Percentiles rank a stretch among this genome's conserved stretches.
phyloP scores from a whole-genome alignment of 495 filamentous ascomycete genomes.

The Penicillium arizonense region DNA sequence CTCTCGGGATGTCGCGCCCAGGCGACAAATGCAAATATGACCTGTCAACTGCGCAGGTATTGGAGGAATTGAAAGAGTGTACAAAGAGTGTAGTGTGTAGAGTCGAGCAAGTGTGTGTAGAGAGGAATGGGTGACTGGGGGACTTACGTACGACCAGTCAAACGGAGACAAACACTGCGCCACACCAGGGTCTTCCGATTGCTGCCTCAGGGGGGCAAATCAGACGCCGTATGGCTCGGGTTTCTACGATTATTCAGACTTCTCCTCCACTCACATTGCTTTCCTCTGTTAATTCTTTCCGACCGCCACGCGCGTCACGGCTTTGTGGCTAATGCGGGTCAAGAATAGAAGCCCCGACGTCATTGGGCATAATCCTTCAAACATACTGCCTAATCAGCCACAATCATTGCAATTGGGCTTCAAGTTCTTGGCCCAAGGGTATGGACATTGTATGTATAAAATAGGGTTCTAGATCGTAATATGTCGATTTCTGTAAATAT shows the following conservation, averaged over 20 bases:
- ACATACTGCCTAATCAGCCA: conserved; percentile 4
- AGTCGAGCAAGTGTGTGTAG: conserved; percentile 14
- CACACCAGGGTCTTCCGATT: conserved; percentile 17
- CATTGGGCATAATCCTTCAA: conserved; percentile 22
- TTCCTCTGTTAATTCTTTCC: background rate
- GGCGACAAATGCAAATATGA: conserved; percentile 29
- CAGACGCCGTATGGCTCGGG: background rate
- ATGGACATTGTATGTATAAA: background rate
- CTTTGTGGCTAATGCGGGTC: conserved; percentile 23
- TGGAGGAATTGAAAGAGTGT: conserved; percentile 10
- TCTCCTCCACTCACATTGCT: background rate
- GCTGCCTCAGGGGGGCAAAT: conserved; percentile 24
- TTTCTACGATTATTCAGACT: background rate
- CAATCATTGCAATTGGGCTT: background rate
- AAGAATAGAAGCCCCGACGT: conserved; percentile 31
- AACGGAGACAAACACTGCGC: conserved; percentile 29
- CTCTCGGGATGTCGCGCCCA: conserved; percentile 30
- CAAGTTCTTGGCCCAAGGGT: background rate
- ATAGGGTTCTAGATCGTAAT: no score
- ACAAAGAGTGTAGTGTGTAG: conserved; percentile 2
- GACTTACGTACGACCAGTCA: conserved; percentile 30
- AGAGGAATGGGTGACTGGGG: conserved; percentile 11
- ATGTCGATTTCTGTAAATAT: no score
- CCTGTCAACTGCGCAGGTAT: conserved; percentile 20
- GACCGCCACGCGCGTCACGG: conserved; percentile 10